These are phyloP conservation scores for Xylaria sp. DNA, from an alignment of 2,329 filamentous ascomycete species.

Conservation along the genomic window DNA sequence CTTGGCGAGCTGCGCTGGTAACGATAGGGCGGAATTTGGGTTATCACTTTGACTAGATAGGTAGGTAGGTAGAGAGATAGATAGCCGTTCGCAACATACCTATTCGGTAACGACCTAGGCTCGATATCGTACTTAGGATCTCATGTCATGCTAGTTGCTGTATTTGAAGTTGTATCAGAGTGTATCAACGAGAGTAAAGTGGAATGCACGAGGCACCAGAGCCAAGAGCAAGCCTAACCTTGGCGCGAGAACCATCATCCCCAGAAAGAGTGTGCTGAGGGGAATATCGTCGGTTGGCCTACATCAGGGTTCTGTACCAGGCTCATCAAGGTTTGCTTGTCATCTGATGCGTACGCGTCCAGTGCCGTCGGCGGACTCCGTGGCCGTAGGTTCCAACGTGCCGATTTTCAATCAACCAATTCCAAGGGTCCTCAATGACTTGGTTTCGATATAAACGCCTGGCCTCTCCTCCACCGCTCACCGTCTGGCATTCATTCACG, in stretches of 20 bases:
- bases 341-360: neutral
- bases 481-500: conserved; percentile 3
- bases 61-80: neutral
- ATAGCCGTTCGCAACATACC: neutral
- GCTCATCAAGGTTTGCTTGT: conserved; percentile 8
- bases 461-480: conserved; percentile 1
- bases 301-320: conserved; percentile 24
- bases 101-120: neutral
- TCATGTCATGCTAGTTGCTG: too few relatives aligned
- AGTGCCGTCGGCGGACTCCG: conserved; percentile 14
- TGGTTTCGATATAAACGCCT: neutral
- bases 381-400: neutral
- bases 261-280: neutral
- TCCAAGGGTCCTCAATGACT: neutral
- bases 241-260: conserved; percentile 9
- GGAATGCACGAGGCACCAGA: neutral
- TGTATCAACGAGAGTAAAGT: conserved; percentile 8
- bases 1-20: neutral
- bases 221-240: neutral
- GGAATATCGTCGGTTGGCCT: neutral
- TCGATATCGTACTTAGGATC: neutral
- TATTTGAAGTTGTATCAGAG: neutral
- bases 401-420: neutral
- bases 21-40: neutral
- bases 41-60: neutral